Evolutionary conservation across 2,329 filamentous ascomycete species (phyloP).

Genomic region (Penicillium polonicum): DNA sequence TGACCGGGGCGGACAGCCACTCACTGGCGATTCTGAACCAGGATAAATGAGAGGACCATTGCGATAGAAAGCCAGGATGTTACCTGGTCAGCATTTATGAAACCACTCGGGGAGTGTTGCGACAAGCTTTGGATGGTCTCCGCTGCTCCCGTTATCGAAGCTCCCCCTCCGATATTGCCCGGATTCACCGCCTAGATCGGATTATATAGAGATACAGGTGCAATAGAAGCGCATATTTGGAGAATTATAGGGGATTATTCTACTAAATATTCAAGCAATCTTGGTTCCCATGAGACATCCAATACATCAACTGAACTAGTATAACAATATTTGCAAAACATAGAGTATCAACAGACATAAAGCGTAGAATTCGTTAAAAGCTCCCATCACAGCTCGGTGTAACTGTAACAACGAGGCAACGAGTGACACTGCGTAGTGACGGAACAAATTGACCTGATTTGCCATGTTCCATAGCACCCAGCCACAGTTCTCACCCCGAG

Average conservation of each 20-base stretch:
- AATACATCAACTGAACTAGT: constrained; percentile 1
- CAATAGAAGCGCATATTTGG: neutral
- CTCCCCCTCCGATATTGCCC: constrained; percentile 32
- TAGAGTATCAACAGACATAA: constrained; percentile 21
- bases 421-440: neutral
- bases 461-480: neutral
- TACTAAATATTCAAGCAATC: neutral
- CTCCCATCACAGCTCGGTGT: neutral
- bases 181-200: constrained; percentile 24
- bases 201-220: neutral
- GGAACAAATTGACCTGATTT: neutral
- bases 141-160: constrained; percentile 28
- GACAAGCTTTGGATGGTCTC: constrained; percentile 22
- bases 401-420: neutral
- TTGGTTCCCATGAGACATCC: neutral
- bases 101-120: constrained; percentile 13
- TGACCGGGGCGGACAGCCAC: constrained; percentile 11
- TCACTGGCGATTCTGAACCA: constrained; percentile 87
- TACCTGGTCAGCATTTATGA: constrained; percentile 23
- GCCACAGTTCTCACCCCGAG: constrained; percentile 3
- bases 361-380: constrained; percentile 25
- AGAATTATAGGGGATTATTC: neutral
- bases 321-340: constrained; percentile 8
- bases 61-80: constrained; percentile 18
- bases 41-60: constrained; percentile 77